Conservation (phyloP, 495 filamentous ascomycete genomes). For the Penicillium daleae region DNA sequence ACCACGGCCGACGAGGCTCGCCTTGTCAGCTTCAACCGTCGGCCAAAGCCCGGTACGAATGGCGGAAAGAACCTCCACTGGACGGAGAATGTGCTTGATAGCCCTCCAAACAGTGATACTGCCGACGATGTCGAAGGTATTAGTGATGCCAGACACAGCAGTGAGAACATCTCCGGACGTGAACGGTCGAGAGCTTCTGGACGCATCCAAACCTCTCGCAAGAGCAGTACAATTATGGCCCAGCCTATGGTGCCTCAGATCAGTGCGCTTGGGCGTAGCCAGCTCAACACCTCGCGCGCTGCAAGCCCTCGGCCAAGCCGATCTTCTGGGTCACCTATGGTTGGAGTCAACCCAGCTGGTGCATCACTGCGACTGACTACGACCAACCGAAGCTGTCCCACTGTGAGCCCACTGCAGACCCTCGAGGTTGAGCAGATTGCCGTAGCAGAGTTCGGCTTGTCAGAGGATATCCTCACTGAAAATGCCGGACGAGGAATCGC, state of each 20-base stretch:
- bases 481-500: slow-evolving; percentile 88
- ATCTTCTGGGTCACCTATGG: slow-evolving; percentile 43
- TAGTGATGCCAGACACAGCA: slow-evolving; percentile 59
- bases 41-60: slow-evolving; percentile 73
- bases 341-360: slow-evolving; percentile 36
- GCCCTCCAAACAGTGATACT: slow-evolving; percentile 68
- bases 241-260: slow-evolving; percentile 42
- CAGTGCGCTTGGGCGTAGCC: slow-evolving; percentile 40
- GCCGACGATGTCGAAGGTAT: slow-evolving; percentile 62
- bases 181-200: slow-evolving; percentile 55
- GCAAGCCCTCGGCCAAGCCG: slow-evolving; percentile 48
- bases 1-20: slow-evolving; percentile 85
- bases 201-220: slow-evolving; percentile 60
- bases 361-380: slow-evolving; percentile 54
- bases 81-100: slow-evolving; percentile 86
- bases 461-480: slow-evolving; percentile 87
- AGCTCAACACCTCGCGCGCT: slow-evolving; percentile 45
- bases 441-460: slow-evolving; percentile 78
- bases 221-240: slow-evolving; percentile 57
- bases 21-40: slow-evolving; percentile 85
- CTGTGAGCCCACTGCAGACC: slow-evolving; percentile 82
- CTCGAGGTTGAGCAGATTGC: slow-evolving; percentile 89
- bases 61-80: slow-evolving; percentile 90
- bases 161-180: slow-evolving; percentile 57
- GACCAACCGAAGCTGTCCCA: slow-evolving; percentile 74